Conservation (phyloP, 352 stramenopile species). For the Globisporangium cystogenes region DNA sequence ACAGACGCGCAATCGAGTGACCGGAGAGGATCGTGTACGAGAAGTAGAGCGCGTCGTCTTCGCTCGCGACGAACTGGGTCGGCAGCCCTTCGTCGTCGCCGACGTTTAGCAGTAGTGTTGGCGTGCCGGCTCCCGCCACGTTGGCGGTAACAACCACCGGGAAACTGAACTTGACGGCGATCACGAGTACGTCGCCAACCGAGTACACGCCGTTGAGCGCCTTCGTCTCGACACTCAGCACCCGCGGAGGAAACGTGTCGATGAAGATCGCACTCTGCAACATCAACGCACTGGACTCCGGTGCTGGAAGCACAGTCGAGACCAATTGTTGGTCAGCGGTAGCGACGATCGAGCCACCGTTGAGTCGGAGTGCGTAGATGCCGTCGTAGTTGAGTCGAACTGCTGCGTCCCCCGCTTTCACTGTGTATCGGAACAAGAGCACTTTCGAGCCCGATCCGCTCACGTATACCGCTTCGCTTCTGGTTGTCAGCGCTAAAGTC, state of each 20-base stretch:
- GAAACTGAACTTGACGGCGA: slow-evolving; percentile 34
- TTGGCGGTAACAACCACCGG: slow-evolving; percentile 21
- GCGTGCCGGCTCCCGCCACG: slow-evolving; percentile 16
- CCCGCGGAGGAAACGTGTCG: slow-evolving; percentile 28
- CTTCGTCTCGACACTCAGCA: slow-evolving; percentile 31
- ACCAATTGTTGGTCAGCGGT: slow-evolving; percentile 13
- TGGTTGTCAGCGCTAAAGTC: slow-evolving; percentile 33
- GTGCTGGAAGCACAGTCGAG: slow-evolving; percentile 32
- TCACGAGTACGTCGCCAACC: slow-evolving; percentile 37
- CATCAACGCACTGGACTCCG: slow-evolving; percentile 15
- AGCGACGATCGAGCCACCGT: slow-evolving; percentile 31
- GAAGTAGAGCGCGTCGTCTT: slow-evolving; percentile 49
- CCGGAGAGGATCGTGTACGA: slow-evolving; percentile 27
- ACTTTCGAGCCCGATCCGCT: slow-evolving; percentile 29
- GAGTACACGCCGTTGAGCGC: slow-evolving; percentile 37
- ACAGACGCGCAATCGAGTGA: slow-evolving; percentile 35
- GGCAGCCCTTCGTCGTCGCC: slow-evolving; percentile 18
- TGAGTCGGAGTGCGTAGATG: slow-evolving; percentile 36
- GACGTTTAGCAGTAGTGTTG: slow-evolving; percentile 35
- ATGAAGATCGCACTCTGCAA: slow-evolving; percentile 21
- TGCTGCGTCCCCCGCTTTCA: slow-evolving; percentile 27
- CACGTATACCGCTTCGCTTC: slow-evolving; percentile 33
- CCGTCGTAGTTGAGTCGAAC: slow-evolving; percentile 30
- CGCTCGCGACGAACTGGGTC: slow-evolving; percentile 24
- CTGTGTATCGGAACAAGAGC: slow-evolving; percentile 49